Percentiles rank a stretch among this genome's conserved stretches.
Evolutionary conservation across 345 rosid species (phyloP).

Genomic region (Passiflora organensis): DNA sequence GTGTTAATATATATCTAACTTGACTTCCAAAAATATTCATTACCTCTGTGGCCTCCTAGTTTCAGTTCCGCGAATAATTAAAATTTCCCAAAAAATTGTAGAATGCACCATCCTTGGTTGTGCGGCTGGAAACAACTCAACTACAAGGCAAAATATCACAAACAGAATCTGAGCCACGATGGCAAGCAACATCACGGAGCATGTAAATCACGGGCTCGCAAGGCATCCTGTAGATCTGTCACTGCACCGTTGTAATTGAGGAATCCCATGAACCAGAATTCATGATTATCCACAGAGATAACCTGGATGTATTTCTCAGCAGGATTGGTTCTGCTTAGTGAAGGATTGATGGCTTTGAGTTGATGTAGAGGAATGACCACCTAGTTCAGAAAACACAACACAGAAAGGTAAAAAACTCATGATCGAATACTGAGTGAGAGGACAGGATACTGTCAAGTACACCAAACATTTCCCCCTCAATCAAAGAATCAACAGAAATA

Average conservation of each 20-base stretch:
- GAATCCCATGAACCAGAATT: conserved; percentile 72
- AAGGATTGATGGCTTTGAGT: conserved; percentile 54
- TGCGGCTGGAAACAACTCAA: not conserved
- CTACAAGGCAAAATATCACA: conserved; percentile 3
- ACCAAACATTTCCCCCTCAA: not conserved
- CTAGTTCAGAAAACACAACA: conserved; percentile 22
- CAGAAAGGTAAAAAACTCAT: not conserved
- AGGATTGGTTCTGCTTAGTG: conserved; percentile 40
- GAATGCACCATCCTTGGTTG: not conserved
- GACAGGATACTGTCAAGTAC: not conserved
- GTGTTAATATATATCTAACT: not conserved
- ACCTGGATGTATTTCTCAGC: conserved; percentile 64
- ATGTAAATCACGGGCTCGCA: conserved; percentile 26
- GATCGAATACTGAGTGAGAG: not conserved
- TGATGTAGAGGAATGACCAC: conserved; percentile 60
- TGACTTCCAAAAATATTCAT: conserved; percentile 9
- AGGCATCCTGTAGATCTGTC: conserved; percentile 35
- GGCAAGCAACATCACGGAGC: conserved; percentile 29
- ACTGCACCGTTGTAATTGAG: conserved; percentile 47
- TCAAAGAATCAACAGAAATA: not conserved
- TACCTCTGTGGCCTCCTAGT: conserved; percentile 21
- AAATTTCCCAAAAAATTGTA: conserved; percentile 5
- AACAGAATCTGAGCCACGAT: not conserved
- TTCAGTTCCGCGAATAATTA: conserved; percentile 8
- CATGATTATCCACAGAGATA: conserved; percentile 49